Base-by-base conservation (phyloP, 2,329 filamentous ascomycete genomes). In the Fusarium miscanthi region DNA sequence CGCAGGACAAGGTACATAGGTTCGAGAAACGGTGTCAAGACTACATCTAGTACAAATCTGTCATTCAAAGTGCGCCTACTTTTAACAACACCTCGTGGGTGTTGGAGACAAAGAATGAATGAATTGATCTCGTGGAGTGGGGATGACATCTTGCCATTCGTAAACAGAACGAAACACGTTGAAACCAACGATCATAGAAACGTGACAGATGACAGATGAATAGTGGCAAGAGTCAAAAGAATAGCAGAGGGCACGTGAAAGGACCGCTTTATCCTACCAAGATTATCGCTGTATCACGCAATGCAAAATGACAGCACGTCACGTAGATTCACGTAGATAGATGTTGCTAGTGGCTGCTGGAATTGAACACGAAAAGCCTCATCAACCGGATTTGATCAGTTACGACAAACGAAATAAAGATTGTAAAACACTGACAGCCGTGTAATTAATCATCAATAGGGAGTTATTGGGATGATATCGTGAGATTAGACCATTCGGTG, bases 1-100 rank as follows among this genome's bases (percentile, higher is more conserved):
- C 59, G 53, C 23, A 64, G 52, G 43, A 65, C 59, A 63, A 57
- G 40, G 69, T 53, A 63, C 42, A 21, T 41, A 67, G 40, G 66
- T 45, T 66, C 35, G 43, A 66, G 49, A 27, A 48, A 48, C 59
- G 53, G 58, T 52, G 25, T 69, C 59, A 23, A 69, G 43, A 57
- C 35, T 58, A 56, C 40, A 27, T 49, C 45, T 19, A 57, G 59
- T 64, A 57, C 21, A 45, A 16, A 63, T 21, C 30, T 48, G 33
- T 41, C 42, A 48, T 59, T 27, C 43, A 43, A 65, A 35, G 52
- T 37, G 41, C 41, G 61, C 46, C 59, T 45, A 35, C 37, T 35
- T 42, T 59, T 16, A 37, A 37, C 51, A 27, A 40, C 45, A 30
- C 49, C 30, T 56, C 37, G 27, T 64, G 54, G 43, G n/a, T 51